Evolutionary conservation across 2,329 filamentous ascomycete species (phyloP).

Genomic region (Coniochaeta sp.): DNA sequence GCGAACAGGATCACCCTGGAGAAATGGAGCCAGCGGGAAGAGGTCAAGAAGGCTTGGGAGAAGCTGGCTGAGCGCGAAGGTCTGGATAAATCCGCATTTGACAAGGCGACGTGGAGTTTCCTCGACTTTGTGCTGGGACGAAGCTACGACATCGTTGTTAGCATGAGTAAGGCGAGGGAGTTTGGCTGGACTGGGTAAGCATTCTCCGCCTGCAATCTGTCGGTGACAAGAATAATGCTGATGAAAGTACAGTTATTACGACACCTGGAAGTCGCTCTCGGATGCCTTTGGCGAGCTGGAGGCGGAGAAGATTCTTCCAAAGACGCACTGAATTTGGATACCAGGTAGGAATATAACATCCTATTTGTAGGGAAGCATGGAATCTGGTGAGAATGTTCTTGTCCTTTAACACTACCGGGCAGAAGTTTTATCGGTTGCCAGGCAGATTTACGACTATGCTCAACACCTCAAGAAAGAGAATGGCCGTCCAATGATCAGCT

Average conservation of each 20-base stretch:
- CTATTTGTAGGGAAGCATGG: too few species aligned
- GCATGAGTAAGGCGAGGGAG: conserved; percentile 35
- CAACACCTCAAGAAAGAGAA: too few species aligned
- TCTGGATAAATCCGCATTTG: conserved; percentile 26
- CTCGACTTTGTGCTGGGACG: conserved; percentile 33
- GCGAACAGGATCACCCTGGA: conserved; percentile 30
- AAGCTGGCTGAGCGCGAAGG: conserved; percentile 27
- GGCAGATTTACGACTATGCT: too few species aligned
- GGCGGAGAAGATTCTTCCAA: conserved; percentile 15
- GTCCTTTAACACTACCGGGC: too few species aligned
- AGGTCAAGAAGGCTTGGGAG: conserved; percentile 31
- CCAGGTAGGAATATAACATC: background rate
- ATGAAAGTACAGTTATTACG: conserved; percentile 14
- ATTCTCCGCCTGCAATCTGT: background rate
- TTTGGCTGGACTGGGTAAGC: conserved; percentile 30
- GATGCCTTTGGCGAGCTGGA: conserved; percentile 17
- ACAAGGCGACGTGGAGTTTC: conserved; percentile 33
- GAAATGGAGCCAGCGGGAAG: conserved; percentile 29
- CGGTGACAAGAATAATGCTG: background rate
- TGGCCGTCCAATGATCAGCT: too few species aligned
- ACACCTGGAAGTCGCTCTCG: conserved; percentile 21
- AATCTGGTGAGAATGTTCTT: background rate
- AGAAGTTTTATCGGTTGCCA: too few species aligned
- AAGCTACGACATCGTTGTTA: conserved; percentile 29
- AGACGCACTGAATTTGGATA: conserved; percentile 3